Conservation (phyloP, 2,329 filamentous ascomycete species). For the Ramichloridium luteum region DNA sequence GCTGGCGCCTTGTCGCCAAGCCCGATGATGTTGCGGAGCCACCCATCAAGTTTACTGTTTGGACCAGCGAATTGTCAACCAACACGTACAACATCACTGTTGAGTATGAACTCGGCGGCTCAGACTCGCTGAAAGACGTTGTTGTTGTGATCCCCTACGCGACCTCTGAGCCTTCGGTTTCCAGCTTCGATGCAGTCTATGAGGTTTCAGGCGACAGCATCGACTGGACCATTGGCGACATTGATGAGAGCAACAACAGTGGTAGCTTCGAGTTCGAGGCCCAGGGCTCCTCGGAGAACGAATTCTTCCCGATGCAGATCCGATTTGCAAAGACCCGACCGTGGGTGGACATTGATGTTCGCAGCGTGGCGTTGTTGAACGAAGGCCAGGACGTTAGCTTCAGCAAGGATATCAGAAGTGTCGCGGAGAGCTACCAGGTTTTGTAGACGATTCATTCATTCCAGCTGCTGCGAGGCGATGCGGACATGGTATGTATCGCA, state of each 20-base stretch:
- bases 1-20: conserved; percentile 80
- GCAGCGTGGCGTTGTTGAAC: conserved; percentile 59
- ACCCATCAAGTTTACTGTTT: conserved; percentile 92
- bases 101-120: conserved; percentile 84
- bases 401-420: conserved; percentile 67
- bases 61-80: conserved; percentile 79
- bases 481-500: too few relatives aligned
- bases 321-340: conserved; percentile 76
- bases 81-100: conserved; percentile 81
- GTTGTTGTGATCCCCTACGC: conserved; percentile 77
- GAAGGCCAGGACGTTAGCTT: conserved; percentile 70
- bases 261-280: conserved; percentile 95
- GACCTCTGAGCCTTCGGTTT: conserved; percentile 73
- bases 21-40: conserved; percentile 67
- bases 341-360: conserved; percentile 87
- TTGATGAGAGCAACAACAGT: conserved; percentile 68
- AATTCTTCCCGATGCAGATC: conserved; percentile 97
- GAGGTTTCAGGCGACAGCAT: conserved; percentile 85
- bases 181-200: conserved; percentile 87
- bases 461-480: background rate
- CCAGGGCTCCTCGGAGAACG: conserved; percentile 71
- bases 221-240: conserved; percentile 83
- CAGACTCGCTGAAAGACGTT: conserved; percentile 69
- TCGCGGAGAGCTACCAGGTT: conserved; percentile 64
- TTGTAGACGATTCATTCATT: conserved; percentile 40